phyloP scores from a whole-genome alignment of 148 eudicot species.

The Rheum nobile region DNA sequence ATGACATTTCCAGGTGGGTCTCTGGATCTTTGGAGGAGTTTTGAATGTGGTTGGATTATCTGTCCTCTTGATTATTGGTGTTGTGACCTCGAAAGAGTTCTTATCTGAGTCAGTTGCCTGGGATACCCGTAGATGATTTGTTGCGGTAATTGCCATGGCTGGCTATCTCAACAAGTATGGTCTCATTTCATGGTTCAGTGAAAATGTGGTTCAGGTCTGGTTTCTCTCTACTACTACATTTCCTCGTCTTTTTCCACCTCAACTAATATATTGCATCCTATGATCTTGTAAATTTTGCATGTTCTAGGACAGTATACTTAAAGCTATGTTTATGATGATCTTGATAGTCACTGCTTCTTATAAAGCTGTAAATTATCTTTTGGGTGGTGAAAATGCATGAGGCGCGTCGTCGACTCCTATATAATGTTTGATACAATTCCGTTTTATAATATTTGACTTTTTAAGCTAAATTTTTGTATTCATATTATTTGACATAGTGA shows the following conservation, averaged over 20 bases:
- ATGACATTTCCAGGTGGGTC: constrained; percentile 55
- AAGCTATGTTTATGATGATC: too few species aligned
- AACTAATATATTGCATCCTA: neutral
- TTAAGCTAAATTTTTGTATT: too few species aligned
- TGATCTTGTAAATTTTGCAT: too few species aligned
- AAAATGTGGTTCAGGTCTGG: constrained; percentile 78
- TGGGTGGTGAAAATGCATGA: too few species aligned
- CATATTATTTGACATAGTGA: too few species aligned
- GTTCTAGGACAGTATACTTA: neutral
- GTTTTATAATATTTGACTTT: too few species aligned
- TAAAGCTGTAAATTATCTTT: too few species aligned
- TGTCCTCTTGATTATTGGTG: constrained; percentile 72
- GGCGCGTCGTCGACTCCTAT: too few species aligned
- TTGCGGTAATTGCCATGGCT: constrained; percentile 98
- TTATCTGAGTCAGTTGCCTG: constrained; percentile 89
- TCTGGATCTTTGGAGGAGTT: constrained; percentile 82
- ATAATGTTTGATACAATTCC: too few species aligned
- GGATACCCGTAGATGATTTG: constrained; percentile 96
- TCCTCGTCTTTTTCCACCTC: too few species aligned
- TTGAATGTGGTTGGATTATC: constrained; percentile 78
- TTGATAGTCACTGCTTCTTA: too few species aligned
- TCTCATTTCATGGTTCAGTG: constrained; percentile 95
- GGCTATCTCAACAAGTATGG: constrained; percentile 98
- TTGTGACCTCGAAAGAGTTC: constrained; percentile 96
- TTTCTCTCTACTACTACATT: neutral